Percentiles rank a stretch among this genome's conserved stretches.
Conservation (phyloP, 805 yeast species). For the Saturnispora zaruensis region DNA sequence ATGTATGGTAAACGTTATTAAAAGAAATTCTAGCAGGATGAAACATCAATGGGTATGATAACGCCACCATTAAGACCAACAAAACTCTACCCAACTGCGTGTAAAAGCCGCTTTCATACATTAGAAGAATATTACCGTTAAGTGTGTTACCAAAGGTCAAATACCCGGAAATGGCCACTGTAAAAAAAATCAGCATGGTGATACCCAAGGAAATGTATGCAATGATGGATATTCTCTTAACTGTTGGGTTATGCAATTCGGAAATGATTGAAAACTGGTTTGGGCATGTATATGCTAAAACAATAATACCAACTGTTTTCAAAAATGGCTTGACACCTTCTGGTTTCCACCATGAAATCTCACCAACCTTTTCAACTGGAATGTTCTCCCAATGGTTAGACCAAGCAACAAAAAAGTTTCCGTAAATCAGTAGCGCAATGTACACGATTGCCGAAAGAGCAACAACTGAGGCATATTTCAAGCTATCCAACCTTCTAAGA, state of each 20-base stretch:
- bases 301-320: constrained; percentile 63
- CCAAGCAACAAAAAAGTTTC: constrained; percentile 33
- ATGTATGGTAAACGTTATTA: constrained; percentile 43
- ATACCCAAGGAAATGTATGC: constrained; percentile 40
- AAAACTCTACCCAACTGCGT: constrained; percentile 50
- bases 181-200: constrained; percentile 49
- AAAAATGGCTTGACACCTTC: constrained; percentile 38
- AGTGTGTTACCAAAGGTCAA: constrained; percentile 62
- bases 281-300: constrained; percentile 78
- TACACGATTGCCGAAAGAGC: constrained; percentile 62
- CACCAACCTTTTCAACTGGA: constrained; percentile 35
- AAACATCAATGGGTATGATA: constrained; percentile 71
- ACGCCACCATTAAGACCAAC: constrained; percentile 62
- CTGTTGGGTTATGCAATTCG: constrained; percentile 50
- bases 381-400: constrained; percentile 32
- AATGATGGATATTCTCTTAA: constrained; percentile 39
- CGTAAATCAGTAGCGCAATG: constrained; percentile 46
- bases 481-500: constrained; percentile 54
- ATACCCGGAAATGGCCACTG: constrained; percentile 64
- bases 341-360: constrained; percentile 33
- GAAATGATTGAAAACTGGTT: constrained; percentile 70
- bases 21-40: constrained; percentile 72
- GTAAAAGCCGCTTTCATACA: constrained; percentile 48
- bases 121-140: constrained; percentile 58
- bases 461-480: constrained; percentile 62